phyloP scores from a whole-genome alignment of 2,329 filamentous ascomycete species.

The Colletotrichum nymphaeae region DNA sequence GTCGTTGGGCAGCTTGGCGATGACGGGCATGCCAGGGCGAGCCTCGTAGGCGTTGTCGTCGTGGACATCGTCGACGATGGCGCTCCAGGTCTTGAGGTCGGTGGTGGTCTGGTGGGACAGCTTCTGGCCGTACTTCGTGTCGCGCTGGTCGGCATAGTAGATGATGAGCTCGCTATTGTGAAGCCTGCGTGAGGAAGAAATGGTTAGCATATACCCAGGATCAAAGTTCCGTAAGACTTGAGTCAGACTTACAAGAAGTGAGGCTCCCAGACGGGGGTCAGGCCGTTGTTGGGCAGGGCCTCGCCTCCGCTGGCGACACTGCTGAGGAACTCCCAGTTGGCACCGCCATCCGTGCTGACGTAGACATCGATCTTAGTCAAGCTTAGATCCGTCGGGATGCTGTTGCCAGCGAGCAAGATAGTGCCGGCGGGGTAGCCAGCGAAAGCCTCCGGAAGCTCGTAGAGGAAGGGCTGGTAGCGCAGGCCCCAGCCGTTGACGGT shows the following conservation, averaged over 20 bases:
- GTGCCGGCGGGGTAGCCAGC: conserved; percentile 71
- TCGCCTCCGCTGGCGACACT: conserved; percentile 72
- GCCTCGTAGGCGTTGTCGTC: conserved; percentile 67
- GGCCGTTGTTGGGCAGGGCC: conserved; percentile 71
- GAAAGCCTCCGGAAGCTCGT: conserved; percentile 68
- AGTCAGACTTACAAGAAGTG: conserved; percentile 61
- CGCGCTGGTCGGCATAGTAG: conserved; percentile 80
- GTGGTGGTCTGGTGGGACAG: conserved; percentile 71
- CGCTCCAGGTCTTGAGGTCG: conserved; percentile 70
- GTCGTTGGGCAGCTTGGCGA: conserved; percentile 67
- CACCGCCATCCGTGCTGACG: conserved; percentile 69
- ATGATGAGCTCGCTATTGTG: conserved; percentile 69
- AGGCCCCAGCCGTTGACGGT: conserved; percentile 73
- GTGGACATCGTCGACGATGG: conserved; percentile 67
- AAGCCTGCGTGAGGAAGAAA: conserved; percentile 47
- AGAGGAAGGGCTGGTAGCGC: conserved; percentile 77
- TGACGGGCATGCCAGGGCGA: conserved; percentile 76
- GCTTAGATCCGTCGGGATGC: conserved; percentile 69
- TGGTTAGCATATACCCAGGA: not conserved
- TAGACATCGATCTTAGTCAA: conserved; percentile 77
- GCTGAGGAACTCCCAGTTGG: conserved; percentile 75
- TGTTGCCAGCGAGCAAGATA: conserved; percentile 71
- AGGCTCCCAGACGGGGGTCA: conserved; percentile 80
- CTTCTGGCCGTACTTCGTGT: conserved; percentile 74
- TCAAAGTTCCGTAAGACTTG: fast-evolving